Conservation (phyloP, 345 rosid genomes). For the Citrus inodora region DNA sequence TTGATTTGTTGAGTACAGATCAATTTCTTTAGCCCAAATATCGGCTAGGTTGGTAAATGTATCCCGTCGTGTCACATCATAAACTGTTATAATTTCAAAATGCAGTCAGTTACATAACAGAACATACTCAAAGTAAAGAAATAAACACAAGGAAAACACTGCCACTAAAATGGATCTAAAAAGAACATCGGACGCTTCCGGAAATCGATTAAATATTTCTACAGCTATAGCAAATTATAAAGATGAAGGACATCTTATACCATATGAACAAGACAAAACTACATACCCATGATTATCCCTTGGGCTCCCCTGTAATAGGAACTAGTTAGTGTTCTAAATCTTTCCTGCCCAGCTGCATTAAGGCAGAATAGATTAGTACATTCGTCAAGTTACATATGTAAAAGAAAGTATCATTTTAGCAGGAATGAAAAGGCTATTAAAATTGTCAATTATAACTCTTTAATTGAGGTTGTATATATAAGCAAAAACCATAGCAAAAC, state of each 20-base stretch:
- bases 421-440: neutral
- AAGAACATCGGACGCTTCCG: neutral
- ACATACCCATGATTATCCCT: conserved; percentile 87
- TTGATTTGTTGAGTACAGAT: conserved; percentile 84
- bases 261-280: conserved; percentile 1
- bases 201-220: neutral
- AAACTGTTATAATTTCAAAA: conserved; percentile 41
- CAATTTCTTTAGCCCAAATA: conserved; percentile 95
- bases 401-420: neutral
- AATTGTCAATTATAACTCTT: neutral
- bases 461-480: neutral
- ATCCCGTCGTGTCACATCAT: conserved; percentile 86
- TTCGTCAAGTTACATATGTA: neutral
- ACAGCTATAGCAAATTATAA: neutral
- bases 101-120: conserved; percentile 1
- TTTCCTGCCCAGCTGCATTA: conserved; percentile 94
- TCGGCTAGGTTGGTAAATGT: conserved; percentile 91
- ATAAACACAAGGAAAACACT: neutral
- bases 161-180: neutral
- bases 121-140: neutral
- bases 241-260: neutral
- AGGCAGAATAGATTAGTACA: conserved; percentile 4
- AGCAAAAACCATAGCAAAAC: neutral
- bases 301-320: conserved; percentile 98
- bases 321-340: conserved; percentile 89